Evolutionary conservation across 2,329 filamentous ascomycete genomes (phyloP).

Genomic region (Fusarium guadeloupense): DNA sequence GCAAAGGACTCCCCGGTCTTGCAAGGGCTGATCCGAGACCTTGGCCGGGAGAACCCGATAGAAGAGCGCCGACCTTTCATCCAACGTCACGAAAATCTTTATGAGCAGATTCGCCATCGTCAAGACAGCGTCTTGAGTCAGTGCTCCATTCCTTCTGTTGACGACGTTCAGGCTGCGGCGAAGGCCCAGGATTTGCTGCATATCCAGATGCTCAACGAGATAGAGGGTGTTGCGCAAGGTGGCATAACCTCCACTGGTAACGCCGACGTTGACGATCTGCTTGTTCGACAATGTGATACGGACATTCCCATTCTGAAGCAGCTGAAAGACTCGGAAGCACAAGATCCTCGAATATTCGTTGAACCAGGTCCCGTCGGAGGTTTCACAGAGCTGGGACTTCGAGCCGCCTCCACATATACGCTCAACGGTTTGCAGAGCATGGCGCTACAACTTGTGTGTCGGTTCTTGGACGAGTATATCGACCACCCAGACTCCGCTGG

Average conservation of each 20-base stretch:
- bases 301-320: conserved; percentile 3
- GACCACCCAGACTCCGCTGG: conserved; percentile 1
- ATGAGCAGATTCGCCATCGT: conserved; percentile 11
- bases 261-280: conserved; percentile 11
- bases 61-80: conserved; percentile 5
- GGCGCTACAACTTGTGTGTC: conserved; percentile 11
- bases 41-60: background rate
- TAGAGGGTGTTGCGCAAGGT: background rate
- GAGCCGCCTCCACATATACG: conserved; percentile 1
- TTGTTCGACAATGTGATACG: conserved; percentile 2
- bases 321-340: background rate
- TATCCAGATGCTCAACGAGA: conserved; percentile 11
- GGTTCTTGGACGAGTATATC: conserved; percentile 8
- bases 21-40: conserved; percentile 1
- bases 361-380: background rate
- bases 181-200: conserved; percentile 14
- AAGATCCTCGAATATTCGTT: conserved; percentile 6
- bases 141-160: background rate
- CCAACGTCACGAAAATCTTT: background rate
- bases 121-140: background rate
- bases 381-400: conserved; percentile 1
- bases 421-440: conserved; percentile 11
- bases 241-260: background rate
- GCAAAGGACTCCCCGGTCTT: conserved; percentile 12
- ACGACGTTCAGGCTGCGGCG: conserved; percentile 4